Percentiles rank a stretch among this genome's conserved stretches.
Conservation (phyloP, 345 rosid genomes). For the Eucalyptus lansdowneana region DNA sequence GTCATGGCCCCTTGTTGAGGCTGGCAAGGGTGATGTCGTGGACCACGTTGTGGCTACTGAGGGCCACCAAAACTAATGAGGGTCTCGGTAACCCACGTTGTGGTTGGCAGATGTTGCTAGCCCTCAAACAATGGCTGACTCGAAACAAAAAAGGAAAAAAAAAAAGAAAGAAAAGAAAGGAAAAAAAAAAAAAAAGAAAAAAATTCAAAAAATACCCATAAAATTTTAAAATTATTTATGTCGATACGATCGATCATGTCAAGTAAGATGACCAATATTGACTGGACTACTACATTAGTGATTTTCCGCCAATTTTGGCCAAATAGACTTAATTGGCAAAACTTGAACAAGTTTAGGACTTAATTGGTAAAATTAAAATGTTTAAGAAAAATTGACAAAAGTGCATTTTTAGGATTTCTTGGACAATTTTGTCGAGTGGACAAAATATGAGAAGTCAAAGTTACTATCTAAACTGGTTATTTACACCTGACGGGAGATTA, state of each 20-base stretch:
- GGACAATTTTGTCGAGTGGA: not conserved
- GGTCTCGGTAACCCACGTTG: too few relatives aligned
- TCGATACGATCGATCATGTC: accelerated
- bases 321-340: not conserved
- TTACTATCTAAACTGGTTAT: not conserved
- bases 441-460: not conserved
- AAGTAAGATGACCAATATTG: too few relatives aligned
- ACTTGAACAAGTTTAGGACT: too few relatives aligned
- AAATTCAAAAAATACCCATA: not conserved
- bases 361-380: not conserved
- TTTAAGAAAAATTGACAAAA: not conserved
- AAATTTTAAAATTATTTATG: too few relatives aligned
- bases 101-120: too few relatives aligned
- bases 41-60: too few relatives aligned
- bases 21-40: too few relatives aligned
- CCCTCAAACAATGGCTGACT: too few relatives aligned
- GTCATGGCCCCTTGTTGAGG: too few relatives aligned
- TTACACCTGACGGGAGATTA: not conserved
- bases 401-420: not conserved
- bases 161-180: accelerated
- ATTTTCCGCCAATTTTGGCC: not conserved
- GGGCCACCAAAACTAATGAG: too few relatives aligned
- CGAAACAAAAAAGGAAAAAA: too few relatives aligned
- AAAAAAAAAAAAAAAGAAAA: too few relatives aligned
- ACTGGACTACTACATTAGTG: not conserved